Evolutionary conservation across 345 rosid genomes (phyloP), one percentile per base, ranked within the genome.

Genomic region (Firmiana major): DNA sequence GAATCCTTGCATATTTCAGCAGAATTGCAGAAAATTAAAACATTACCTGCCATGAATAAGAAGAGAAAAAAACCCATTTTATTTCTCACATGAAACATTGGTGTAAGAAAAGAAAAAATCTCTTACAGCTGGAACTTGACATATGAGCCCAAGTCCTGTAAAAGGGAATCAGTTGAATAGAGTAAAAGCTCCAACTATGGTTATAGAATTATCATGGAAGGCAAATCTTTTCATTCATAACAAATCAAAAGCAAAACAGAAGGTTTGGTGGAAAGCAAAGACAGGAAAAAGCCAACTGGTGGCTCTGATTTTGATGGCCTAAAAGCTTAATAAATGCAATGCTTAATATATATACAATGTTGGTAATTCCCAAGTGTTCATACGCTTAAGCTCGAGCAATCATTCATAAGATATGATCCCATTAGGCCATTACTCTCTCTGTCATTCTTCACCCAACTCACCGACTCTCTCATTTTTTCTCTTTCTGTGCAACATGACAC

Each of bases 221-320:
- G 45, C 31, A 11, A 11, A 54, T 53, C 62, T 51, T 19, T 31
- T 53, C 28, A 26, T 70, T 28, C 42, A 22, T 38, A 58, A 42
- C 34, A 74, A 8, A 60, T 74, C 58, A 28, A 60, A 75, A 22
- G 28, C 58, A 31, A 38, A 48, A 63, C 68, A 63, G 59, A 71
- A 63, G 34, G 57, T 75, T 75, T 26, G 70, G 19, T 46, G 77
- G 68, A 43, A 74, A 74, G 65, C 51, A 6, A 73, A 73, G n/a
- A 38, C 76, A 40, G 65, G 64, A 57, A 73, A 73, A 72, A 58
- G 53, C 54, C 54, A 60, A 60, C 42, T 75, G 45, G 34, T 65
- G 3, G 43, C 63, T 9, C 59, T 22, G 17, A 34, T 45, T 75
- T 48, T 31, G 76, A 63, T 60, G n/a, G 46, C 28, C 38, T 10